Conservation (phyloP, 2,329 filamentous ascomycete species). For the Diaporthe sp. region DNA sequence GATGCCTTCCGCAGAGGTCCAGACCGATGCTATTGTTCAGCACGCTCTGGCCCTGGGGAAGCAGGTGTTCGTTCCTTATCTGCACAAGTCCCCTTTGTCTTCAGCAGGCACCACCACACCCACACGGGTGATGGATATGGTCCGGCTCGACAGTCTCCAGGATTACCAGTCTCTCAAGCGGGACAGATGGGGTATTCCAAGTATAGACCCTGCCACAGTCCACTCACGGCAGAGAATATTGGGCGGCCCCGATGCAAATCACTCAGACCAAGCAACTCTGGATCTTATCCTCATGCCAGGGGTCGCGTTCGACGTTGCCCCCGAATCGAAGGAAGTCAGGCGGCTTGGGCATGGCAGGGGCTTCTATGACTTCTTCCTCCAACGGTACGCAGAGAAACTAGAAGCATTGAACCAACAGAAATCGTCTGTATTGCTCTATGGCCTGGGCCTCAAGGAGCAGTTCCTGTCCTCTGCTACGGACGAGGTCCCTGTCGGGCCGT, state of each 20-base stretch:
- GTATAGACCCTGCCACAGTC: constrained; percentile 74
- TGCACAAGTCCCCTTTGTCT: constrained; percentile 70
- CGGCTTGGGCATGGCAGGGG: constrained; percentile 94
- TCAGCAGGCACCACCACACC: constrained; percentile 62
- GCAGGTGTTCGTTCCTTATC: constrained; percentile 90
- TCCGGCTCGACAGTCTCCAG: constrained; percentile 75
- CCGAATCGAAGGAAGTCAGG: constrained; percentile 65
- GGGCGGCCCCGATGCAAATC: constrained; percentile 64
- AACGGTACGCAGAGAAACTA: constrained; percentile 70
- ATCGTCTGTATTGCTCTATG: constrained; percentile 68
- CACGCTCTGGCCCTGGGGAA: constrained; percentile 84
- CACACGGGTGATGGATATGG: constrained; percentile 89
- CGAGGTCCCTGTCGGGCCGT: constrained; percentile 77
- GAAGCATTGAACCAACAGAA: constrained; percentile 43
- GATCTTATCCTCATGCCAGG: constrained; percentile 93
- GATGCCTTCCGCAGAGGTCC: constrained; percentile 89
- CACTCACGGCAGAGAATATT: constrained; percentile 77
- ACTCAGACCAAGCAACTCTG: constrained; percentile 62
- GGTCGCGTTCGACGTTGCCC: constrained; percentile 84
- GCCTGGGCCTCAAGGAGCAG: constrained; percentile 88
- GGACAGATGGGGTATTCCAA: constrained; percentile 97
- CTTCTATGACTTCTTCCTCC: constrained; percentile 95
- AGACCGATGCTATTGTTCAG: constrained; percentile 83
- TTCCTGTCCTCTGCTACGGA: constrained; percentile 71
- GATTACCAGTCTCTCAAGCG: constrained; percentile 82